Percentiles rank a stretch among this genome's conserved stretches.
These are phyloP conservation scores for Neospora caninum DNA, from an alignment of 169 alveolate genomes.

Conservation along the genomic window DNA sequence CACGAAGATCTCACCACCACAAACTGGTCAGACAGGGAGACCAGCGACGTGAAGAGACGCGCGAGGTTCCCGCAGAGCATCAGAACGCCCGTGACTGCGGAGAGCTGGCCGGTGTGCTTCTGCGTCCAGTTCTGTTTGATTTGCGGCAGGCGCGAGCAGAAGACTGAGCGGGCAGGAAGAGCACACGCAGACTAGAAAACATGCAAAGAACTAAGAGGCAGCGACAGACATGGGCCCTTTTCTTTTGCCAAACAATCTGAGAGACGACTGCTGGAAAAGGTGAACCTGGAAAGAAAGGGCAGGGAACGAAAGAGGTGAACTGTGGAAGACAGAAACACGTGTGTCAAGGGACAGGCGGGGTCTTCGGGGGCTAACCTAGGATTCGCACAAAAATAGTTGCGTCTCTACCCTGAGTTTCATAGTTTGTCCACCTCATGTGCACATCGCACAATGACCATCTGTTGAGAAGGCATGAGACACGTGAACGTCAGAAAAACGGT, in stretches of 20 bases:
- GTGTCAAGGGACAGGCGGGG: too few species aligned
- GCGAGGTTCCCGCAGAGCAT: slow-evolving; percentile 35
- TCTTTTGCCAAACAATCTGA: too few species aligned
- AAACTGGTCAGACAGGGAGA: neutral
- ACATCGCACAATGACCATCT: too few species aligned
- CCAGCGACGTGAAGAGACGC: slow-evolving; percentile 32
- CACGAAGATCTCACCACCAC: neutral
- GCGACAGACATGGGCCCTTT: too few species aligned
- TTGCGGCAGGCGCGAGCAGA: slow-evolving; percentile 42
- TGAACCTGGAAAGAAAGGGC: neutral
- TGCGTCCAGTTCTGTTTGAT: slow-evolving; percentile 27
- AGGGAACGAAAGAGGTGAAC: neutral
- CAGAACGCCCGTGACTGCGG: neutral
- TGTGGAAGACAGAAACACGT: too few species aligned
- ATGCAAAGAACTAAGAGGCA: neutral
- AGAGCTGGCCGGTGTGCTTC: slow-evolving; percentile 45
- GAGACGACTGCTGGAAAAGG: too few species aligned
- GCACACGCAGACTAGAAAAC: neutral
- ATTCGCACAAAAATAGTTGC: too few species aligned
- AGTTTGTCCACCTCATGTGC: too few species aligned
- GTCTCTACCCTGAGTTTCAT: too few species aligned
- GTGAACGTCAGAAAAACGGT: too few species aligned
- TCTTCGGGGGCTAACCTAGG: too few species aligned
- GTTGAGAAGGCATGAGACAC: too few species aligned
- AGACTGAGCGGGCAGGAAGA: slow-evolving; percentile 2